A percentile compares a stretch with the other conserved stretches of the same genome.
Conservation (phyloP, 2,329 filamentous ascomycete genomes). For the Cytospora piceae region DNA sequence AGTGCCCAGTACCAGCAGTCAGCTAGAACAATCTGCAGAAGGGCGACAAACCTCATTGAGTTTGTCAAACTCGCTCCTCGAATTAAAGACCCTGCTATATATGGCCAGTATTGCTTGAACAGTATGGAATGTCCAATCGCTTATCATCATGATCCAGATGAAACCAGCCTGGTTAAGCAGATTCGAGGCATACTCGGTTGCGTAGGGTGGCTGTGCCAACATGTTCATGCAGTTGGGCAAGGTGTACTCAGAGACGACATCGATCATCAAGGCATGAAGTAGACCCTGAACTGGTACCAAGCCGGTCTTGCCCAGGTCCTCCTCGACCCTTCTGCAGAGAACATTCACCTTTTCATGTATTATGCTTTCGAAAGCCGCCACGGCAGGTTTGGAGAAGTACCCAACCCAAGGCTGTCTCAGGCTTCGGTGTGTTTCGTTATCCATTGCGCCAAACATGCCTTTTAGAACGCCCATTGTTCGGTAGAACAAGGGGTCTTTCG, state of each 20-base stretch:
- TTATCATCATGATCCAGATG: conserved; percentile 3
- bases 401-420: not conserved
- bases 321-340: not conserved
- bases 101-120: not conserved
- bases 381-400: not conserved
- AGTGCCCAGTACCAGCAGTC: not conserved
- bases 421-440: conserved; percentile 1
- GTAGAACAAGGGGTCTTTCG: conserved; percentile 2
- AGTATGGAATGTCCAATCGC: not conserved
- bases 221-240: conserved; percentile 1
- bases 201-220: not conserved
- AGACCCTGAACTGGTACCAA: not conserved
- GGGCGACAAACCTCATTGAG: not conserved
- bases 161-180: not conserved
- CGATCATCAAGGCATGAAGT: conserved; percentile 5
- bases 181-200: conserved; percentile 5
- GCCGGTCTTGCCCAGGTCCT: not conserved
- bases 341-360: not conserved
- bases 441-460: not conserved
- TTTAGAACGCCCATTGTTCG: not conserved
- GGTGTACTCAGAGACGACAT: not conserved
- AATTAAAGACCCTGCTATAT: not conserved
- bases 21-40: not conserved
- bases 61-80: not conserved
- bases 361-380: not conserved